Evolutionary conservation across 495 filamentous ascomycete species (phyloP).

Genomic region (Penicillium nucicola): DNA sequence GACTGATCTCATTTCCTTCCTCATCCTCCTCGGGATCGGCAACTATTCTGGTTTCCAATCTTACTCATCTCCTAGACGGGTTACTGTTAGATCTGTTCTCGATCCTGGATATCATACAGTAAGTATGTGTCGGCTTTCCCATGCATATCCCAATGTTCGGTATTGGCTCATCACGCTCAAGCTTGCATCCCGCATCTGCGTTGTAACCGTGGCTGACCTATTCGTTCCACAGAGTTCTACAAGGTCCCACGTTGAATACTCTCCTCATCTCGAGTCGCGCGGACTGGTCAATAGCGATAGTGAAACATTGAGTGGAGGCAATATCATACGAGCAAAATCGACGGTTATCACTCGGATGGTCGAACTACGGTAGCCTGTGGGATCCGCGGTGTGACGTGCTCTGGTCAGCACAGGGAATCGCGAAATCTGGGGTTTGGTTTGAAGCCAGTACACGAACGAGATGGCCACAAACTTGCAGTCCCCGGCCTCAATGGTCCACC

Average conservation of each 20-base stretch:
- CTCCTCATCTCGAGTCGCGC: neutral
- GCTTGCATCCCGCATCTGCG: slow-evolving; percentile 17
- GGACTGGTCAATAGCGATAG: neutral
- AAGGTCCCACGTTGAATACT: slow-evolving; percentile 9
- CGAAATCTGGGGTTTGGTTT: slow-evolving; percentile 19
- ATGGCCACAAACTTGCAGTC: slow-evolving; percentile 29
- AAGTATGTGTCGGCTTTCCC: slow-evolving; percentile 1
- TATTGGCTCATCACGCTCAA: slow-evolving; percentile 14
- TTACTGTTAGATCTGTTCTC: slow-evolving; percentile 3
- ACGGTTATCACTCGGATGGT: slow-evolving; percentile 12
- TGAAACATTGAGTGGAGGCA: neutral
- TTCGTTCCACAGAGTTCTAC: slow-evolving; percentile 16
- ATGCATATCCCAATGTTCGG: slow-evolving; percentile 18
- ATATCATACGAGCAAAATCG: neutral
- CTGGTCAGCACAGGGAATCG: slow-evolving; percentile 28
- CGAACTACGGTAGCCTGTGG: slow-evolving; percentile 20
- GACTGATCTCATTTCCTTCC: slow-evolving; percentile 6
- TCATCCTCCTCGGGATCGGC: slow-evolving; percentile 7
- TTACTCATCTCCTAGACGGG: slow-evolving; percentile 9
- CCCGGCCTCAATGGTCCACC: slow-evolving; percentile 26
- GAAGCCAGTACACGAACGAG: slow-evolving; percentile 12
- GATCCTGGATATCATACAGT: slow-evolving; percentile 17
- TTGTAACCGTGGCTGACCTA: slow-evolving; percentile 27
- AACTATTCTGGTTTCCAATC: slow-evolving; percentile 6
- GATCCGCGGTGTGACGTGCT: slow-evolving; percentile 20